Percentiles rank a stretch among this genome's conserved stretches.
These are phyloP conservation scores for Ephemerocybe angulata DNA, from an alignment of 768 basidiomycete genomes.

Conservation along the genomic window DNA sequence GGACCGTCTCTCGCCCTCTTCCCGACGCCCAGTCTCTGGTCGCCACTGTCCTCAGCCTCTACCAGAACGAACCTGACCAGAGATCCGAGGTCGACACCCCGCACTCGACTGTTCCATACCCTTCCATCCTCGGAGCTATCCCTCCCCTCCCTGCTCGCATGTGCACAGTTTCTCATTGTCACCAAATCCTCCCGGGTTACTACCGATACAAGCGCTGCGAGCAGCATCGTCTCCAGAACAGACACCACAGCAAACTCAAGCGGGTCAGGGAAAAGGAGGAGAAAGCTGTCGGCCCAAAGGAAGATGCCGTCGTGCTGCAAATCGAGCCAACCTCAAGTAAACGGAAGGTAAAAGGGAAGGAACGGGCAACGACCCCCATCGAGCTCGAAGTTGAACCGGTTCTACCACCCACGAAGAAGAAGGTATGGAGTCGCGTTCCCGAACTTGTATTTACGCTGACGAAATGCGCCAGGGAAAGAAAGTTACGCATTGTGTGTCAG, in stretches of 20 bases:
- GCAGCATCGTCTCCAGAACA: slow-evolving; percentile 52
- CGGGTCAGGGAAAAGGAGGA: slow-evolving; percentile 46
- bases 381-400: neutral
- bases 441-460: neutral
- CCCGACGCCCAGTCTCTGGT: neutral
- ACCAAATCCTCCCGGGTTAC: slow-evolving; percentile 42
- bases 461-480: slow-evolving; percentile 1
- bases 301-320: slow-evolving; percentile 10
- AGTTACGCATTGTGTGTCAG: slow-evolving; percentile 26
- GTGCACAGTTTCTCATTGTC: slow-evolving; percentile 58
- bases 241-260: slow-evolving; percentile 50
- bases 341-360: neutral
- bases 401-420: neutral
- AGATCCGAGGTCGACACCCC: neutral
- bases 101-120: neutral
- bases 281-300: slow-evolving; percentile 29
- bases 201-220: slow-evolving; percentile 55
- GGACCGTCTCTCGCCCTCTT: neutral
- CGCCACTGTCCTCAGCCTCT: neutral
- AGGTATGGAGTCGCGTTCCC: neutral
- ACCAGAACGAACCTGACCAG: neutral
- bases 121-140: neutral
- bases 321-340: neutral
- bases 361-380: neutral
- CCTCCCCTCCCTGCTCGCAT: slow-evolving; percentile 38